Percentiles rank a stretch among this genome's conserved stretches.
Conservation (phyloP, 2,329 filamentous ascomycete genomes). For the Fusarium robinianum region DNA sequence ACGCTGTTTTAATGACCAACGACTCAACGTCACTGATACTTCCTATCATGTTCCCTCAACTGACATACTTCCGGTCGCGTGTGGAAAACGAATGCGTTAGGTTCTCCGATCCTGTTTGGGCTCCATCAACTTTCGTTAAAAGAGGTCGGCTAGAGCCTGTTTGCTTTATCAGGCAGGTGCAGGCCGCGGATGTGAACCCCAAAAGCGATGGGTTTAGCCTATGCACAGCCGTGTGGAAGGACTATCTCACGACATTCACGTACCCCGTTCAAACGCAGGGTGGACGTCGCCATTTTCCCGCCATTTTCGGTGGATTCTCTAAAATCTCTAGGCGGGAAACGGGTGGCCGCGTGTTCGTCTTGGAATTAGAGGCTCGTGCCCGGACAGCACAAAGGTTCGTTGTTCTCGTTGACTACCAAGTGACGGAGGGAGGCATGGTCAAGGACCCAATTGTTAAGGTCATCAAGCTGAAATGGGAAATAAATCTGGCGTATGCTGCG, state of each 20-base stretch:
- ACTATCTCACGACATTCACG: slow-evolving; percentile 3
- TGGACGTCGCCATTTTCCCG: slow-evolving; percentile 5
- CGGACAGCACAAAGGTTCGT: slow-evolving; percentile 2
- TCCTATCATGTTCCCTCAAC: slow-evolving; percentile 4
- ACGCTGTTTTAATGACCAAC: slow-evolving; percentile 1
- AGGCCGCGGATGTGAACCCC: slow-evolving; percentile 5
- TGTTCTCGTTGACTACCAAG: slow-evolving; percentile 7
- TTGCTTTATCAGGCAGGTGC: slow-evolving; percentile 8
- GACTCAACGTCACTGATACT: background rate
- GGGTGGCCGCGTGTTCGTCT: background rate
- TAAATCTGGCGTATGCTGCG: slow-evolving; percentile 1
- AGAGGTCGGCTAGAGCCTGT: background rate
- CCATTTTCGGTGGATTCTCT: slow-evolving; percentile 2
- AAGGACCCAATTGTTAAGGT: slow-evolving; percentile 1
- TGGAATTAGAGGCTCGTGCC: slow-evolving; percentile 5
- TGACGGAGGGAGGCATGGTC: background rate
- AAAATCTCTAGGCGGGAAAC: background rate
- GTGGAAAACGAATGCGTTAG: slow-evolving; percentile 8
- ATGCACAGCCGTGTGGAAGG: slow-evolving; percentile 4
- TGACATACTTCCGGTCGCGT: slow-evolving; percentile 1
- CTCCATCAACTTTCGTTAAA: slow-evolving; percentile 1
- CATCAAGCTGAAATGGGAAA: background rate
- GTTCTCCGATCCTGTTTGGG: slow-evolving; percentile 10
- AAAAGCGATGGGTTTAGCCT: slow-evolving; percentile 2
- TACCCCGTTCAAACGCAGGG: slow-evolving; percentile 8